phyloP scores from a whole-genome alignment of 108 stramenopile genomes.

The Cyclotella kingstonii region DNA sequence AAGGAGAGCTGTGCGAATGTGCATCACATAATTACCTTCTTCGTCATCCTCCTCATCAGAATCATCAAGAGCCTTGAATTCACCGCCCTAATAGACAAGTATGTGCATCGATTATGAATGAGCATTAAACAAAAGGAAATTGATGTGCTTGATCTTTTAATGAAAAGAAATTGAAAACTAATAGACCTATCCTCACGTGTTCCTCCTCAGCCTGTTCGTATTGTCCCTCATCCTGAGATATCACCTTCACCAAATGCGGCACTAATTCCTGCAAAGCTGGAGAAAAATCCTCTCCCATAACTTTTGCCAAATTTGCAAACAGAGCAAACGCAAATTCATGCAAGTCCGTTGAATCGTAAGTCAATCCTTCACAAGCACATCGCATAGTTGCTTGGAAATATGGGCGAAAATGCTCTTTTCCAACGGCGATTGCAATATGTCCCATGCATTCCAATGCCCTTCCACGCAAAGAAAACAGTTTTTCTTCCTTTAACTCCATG shows the following conservation, averaged over 20 bases:
- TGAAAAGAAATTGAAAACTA: conserved; percentile 4
- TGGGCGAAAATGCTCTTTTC: conserved; percentile 90
- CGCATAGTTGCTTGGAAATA: conserved; percentile 92
- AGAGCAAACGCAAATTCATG: conserved; percentile 96
- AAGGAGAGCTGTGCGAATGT: conserved; percentile 89
- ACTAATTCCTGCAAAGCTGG: conserved; percentile 87
- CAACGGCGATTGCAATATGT: conserved; percentile 98
- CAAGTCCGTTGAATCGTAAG: conserved; percentile 85
- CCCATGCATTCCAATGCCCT: conserved; percentile 98
- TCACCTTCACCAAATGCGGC: conserved; percentile 88
- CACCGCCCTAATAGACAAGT: conserved; percentile 39
- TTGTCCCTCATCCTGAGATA: conserved; percentile 79
- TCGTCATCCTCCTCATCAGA: conserved; percentile 87
- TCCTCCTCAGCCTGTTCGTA: conserved; percentile 69
- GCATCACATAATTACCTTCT: conserved; percentile 72
- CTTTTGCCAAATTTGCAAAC: conserved; percentile 95
- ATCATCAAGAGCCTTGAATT: conserved; percentile 81
- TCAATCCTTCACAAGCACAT: conserved; percentile 83
- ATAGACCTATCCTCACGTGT: conserved; percentile 46
- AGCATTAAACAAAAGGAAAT: not conserved
- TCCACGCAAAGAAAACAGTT: conserved; percentile 83
- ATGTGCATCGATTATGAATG: not conserved
- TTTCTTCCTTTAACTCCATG: conserved; percentile 80
- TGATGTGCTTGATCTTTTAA: too few relatives aligned
- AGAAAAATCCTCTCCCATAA: conserved; percentile 94